Evolutionary conservation across 495 filamentous ascomycete genomes (phyloP), one percentile per base, ranked within the genome.

Genomic region (Aspergillus bridgeri): DNA sequence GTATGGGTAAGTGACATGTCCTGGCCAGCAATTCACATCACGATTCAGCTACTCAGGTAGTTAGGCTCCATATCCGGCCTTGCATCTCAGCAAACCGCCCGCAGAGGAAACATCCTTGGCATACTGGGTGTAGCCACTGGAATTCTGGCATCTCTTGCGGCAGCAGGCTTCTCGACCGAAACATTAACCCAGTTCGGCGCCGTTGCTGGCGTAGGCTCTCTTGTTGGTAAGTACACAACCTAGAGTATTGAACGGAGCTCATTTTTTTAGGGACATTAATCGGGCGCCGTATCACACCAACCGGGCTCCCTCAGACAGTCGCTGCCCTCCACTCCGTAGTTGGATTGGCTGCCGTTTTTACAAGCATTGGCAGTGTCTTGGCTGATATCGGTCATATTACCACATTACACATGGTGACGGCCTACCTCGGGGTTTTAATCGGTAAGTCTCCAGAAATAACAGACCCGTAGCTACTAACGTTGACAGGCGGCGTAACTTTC

Each of bases 311-410:
- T 3, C 89, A 92, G 65, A 93, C 88, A 0, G 88, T 92, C 3
- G 89, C 89, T 17, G 88, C 89, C 0, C 69, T 93, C 44, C 89
- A 92, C 66, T 91, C 88, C 0, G 89, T 93, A 8, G 89, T 93
- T 27, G 89, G 89, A 65, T 75, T 93, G 8, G 89, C 88, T 13
- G 89, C 89, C 4, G 89, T 93, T 11, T 67, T 93, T 60, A 93
- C 89, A 24, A 90, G 87, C 67, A 86, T 91, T 56, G 89, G 89
- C 42, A 91, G 88, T 59, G 89, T 92, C 18, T 80, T 93, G 81
- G 85, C 83, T 23, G 78, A 84, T 42, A 75, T 90, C 18, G 71
- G 73, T 7, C 73, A 90, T 52, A 79, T 90, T 18, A 80, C 87
- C 6, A 88, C 82, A 6, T 75, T 93, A 3, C 89, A 93, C 62